phyloP scores from a whole-genome alignment of 2,329 filamentous ascomycete species.

The Nemania diffusa region DNA sequence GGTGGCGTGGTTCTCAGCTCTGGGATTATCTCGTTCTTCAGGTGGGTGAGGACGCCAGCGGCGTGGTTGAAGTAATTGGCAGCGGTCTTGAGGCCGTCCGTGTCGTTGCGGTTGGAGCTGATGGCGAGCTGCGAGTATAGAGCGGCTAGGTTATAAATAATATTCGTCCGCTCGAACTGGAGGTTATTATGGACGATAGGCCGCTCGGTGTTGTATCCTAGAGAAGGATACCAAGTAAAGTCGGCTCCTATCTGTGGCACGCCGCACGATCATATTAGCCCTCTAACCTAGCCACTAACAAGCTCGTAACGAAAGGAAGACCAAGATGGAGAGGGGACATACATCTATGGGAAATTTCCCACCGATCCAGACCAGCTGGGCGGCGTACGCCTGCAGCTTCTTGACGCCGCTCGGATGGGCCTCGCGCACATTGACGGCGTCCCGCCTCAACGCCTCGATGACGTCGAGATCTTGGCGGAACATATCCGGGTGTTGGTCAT shows the following conservation, averaged over 20 bases:
- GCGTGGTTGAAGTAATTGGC: slow-evolving; percentile 90
- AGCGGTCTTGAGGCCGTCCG: slow-evolving; percentile 86
- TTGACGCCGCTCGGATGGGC: slow-evolving; percentile 86
- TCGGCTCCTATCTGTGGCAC: slow-evolving; percentile 85
- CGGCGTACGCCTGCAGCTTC: slow-evolving; percentile 91
- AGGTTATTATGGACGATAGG: slow-evolving; percentile 74
- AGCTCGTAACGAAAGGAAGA: neutral
- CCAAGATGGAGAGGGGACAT: slow-evolving; percentile 45
- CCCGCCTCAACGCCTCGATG: slow-evolving; percentile 83
- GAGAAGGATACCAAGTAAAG: slow-evolving; percentile 93
- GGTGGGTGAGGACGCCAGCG: slow-evolving; percentile 83
- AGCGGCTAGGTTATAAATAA: slow-evolving; percentile 92
- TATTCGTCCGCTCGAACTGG: slow-evolving; percentile 87
- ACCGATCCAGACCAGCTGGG: slow-evolving; percentile 90
- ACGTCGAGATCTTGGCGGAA: slow-evolving; percentile 86
- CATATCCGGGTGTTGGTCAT: slow-evolving; percentile 98
- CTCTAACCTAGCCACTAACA: too few species aligned
- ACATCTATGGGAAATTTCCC: slow-evolving; percentile 98
- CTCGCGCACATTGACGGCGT: slow-evolving; percentile 90
- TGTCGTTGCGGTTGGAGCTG: slow-evolving; percentile 78
- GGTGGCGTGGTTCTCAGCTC: slow-evolving; percentile 86
- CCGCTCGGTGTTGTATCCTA: slow-evolving; percentile 87
- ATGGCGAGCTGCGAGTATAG: slow-evolving; percentile 93
- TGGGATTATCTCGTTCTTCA: slow-evolving; percentile 80
- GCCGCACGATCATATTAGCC: slow-evolving; percentile 4